Conservation (phyloP, 306 rosid species). For the Lagenaria siceraria region DNA sequence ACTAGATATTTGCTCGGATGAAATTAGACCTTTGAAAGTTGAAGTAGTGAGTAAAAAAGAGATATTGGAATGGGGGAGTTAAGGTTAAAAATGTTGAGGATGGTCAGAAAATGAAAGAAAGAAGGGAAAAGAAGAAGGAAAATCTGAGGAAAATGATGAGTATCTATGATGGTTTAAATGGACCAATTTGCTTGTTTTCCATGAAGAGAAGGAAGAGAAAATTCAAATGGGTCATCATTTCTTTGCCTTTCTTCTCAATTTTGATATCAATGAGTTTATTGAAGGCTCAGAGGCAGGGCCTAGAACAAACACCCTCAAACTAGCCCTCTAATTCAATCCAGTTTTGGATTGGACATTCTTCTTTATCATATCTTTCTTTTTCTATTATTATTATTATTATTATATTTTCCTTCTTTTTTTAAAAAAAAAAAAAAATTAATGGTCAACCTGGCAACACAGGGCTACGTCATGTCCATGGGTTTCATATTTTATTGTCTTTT, state of each 20-base stretch:
- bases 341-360: constrained; percentile 48
- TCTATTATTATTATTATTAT: not conserved
- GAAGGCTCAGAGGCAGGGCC: not conserved
- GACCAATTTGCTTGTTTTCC: constrained; percentile 7
- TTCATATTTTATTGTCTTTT: constrained; percentile 7
- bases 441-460: constrained; percentile 33
- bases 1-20: not conserved
- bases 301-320: not conserved
- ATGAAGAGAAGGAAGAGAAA: not conserved
- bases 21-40: not conserved
- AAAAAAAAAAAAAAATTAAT: too few relatives aligned
- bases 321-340: constrained; percentile 1
- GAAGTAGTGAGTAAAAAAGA: not conserved
- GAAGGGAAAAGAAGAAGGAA: not conserved
- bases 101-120: constrained; percentile 5
- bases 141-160: constrained; percentile 2
- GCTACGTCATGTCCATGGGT: constrained; percentile 19
- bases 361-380: not conserved
- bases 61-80: not conserved
- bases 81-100: not conserved
- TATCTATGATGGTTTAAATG: not conserved
- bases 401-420: not conserved
- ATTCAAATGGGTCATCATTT: constrained; percentile 25
- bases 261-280: not conserved
- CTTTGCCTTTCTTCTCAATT: constrained; percentile 6